Percentiles rank a stretch among this genome's conserved stretches.
phyloP scores from a whole-genome alignment of 768 basidiomycete species.

The Mycena vulgaris region DNA sequence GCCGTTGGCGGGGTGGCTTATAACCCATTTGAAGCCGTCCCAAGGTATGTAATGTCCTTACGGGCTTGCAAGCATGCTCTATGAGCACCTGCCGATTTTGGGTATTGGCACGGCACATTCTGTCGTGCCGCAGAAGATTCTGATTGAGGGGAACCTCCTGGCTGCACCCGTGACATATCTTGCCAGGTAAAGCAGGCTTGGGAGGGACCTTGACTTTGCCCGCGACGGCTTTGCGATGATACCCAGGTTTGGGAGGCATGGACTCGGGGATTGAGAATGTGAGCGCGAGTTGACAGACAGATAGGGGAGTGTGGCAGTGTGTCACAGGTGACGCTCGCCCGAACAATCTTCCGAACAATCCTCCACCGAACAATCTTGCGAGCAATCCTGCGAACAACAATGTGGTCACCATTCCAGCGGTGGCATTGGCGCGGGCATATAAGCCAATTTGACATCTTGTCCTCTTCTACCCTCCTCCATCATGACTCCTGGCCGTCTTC shows the following conservation, averaged over 20 bases:
- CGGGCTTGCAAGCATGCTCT: background rate
- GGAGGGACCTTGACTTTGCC: background rate
- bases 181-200: background rate
- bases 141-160: background rate
- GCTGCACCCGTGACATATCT: background rate
- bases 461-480: too few species aligned
- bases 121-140: conserved; percentile 9
- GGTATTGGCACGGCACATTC: conserved; percentile 6
- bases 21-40: conserved; percentile 4
- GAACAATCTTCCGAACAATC: too few species aligned
- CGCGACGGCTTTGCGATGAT: background rate
- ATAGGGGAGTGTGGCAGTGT: background rate
- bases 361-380: too few species aligned
- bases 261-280: background rate
- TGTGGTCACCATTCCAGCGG: conserved; percentile 4
- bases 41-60: background rate
- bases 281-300: background rate
- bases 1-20: background rate
- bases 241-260: conserved; percentile 2
- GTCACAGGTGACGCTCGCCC: conserved; percentile 1
- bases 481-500: too few species aligned
- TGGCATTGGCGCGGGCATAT: conserved; percentile 10
- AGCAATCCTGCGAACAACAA: background rate
- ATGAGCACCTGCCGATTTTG: background rate
- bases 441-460: background rate